Evolutionary conservation across 345 rosid species (phyloP).

Genomic region (Dimocarpus longan): DNA sequence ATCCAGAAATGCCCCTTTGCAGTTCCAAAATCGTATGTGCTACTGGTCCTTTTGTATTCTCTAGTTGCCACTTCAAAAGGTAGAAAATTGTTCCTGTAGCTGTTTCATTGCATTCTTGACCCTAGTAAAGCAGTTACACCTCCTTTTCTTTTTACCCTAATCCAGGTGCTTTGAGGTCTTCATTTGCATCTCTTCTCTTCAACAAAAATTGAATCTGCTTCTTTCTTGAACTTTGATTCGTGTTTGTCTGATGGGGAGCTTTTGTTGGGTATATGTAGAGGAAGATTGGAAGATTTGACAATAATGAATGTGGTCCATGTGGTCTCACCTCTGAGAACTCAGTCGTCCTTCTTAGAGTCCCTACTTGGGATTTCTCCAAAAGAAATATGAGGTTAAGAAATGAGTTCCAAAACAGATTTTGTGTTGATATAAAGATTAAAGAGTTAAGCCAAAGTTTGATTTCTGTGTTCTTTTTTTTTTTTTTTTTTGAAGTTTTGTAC

Average conservation of each 20-base stretch:
- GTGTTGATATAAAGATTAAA: background rate
- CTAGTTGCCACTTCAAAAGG: constrained; percentile 14
- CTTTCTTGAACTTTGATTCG: background rate
- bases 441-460: background rate
- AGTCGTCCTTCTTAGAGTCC: constrained; percentile 1
- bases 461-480: background rate
- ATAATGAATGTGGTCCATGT: constrained; percentile 9
- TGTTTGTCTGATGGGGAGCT: background rate
- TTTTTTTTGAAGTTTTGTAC: background rate
- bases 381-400: constrained; percentile 14
- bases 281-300: background rate
- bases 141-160: background rate
- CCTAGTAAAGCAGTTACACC: background rate
- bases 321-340: constrained; percentile 15
- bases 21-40: background rate
- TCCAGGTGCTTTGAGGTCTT: constrained; percentile 1
- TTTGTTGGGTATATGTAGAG: constrained; percentile 4
- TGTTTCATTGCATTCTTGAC: constrained; percentile 8
- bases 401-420: constrained; percentile 8
- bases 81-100: constrained; percentile 13
- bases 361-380: constrained; percentile 10
- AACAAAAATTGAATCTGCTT: background rate
- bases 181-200: background rate
- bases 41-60: constrained; percentile 12
- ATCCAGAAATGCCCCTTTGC: constrained; percentile 27